These are phyloP conservation scores for Alternaria sp. DNA, from an alignment of 2,329 filamentous ascomycete species.

Conservation along the genomic window DNA sequence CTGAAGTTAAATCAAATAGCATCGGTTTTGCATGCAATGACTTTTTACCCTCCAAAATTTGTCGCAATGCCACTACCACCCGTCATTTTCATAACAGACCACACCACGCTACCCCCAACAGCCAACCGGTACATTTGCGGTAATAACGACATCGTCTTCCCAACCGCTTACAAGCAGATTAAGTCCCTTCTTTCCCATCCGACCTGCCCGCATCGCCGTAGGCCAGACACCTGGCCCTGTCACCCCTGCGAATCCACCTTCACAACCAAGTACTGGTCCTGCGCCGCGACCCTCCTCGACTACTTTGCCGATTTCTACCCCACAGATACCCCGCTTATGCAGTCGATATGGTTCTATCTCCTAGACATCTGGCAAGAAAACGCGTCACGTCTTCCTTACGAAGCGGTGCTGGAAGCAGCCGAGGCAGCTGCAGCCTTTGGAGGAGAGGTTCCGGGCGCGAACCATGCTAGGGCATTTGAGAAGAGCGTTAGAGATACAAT, in stretches of 20 bases:
- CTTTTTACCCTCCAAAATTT: not conserved
- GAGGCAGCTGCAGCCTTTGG: not conserved
- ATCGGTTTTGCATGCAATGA: no score
- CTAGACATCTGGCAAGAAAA: constrained; percentile 35
- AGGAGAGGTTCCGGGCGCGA: not conserved
- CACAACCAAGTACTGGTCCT: constrained; percentile 25
- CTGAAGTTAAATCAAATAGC: not conserved
- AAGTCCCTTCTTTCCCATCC: constrained; percentile 20
- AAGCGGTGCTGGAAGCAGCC: constrained; percentile 13
- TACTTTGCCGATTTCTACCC: constrained; percentile 42
- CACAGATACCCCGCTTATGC: constrained; percentile 32
- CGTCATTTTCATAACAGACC: constrained; percentile 1
- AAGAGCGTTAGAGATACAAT: constrained; percentile 2
- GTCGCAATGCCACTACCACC: not conserved
- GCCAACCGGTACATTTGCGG: not conserved
- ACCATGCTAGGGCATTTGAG: constrained; percentile 8
- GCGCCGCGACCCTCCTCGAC: constrained; percentile 34
- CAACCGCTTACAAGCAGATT: constrained; percentile 21
- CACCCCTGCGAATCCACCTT: constrained; percentile 10
- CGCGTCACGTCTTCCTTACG: not conserved
- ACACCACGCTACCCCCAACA: not conserved
- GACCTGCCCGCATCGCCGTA: not conserved
- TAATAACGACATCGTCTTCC: constrained; percentile 3
- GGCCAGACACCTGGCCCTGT: constrained; percentile 16
- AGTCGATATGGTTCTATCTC: constrained; percentile 39